phyloP scores from a whole-genome alignment of 164 flowering plant species.

The Santalum album region DNA sequence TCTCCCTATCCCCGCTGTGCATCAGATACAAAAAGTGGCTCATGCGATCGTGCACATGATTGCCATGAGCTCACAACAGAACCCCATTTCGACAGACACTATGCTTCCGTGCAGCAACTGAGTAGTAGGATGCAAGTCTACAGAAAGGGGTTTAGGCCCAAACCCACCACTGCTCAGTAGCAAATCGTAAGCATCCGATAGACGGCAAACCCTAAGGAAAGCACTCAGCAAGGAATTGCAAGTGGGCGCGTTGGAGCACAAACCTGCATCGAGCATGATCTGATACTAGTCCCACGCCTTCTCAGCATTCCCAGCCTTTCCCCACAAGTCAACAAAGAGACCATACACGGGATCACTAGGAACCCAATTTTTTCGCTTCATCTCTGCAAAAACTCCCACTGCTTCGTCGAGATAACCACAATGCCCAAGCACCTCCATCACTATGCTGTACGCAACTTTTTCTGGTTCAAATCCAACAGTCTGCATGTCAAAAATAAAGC shows the following conservation, averaged over 20 bases:
- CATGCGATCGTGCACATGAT: slow-evolving; percentile 70
- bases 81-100: slow-evolving; percentile 49
- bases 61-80: slow-evolving; percentile 73
- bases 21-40: slow-evolving; percentile 66
- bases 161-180: slow-evolving; percentile 58
- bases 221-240: slow-evolving; percentile 93
- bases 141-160: slow-evolving; percentile 69
- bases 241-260: slow-evolving; percentile 87
- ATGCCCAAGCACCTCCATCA: slow-evolving; percentile 98
- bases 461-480: slow-evolving; percentile 85
- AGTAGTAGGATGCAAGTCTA: slow-evolving; percentile 91
- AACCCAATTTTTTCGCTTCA: slow-evolving; percentile 65
- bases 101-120: slow-evolving; percentile 82
- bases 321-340: slow-evolving; percentile 93
- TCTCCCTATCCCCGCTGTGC: slow-evolving; percentile 89
- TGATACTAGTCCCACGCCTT: slow-evolving; percentile 87
- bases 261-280: slow-evolving; percentile 78
- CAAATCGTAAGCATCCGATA: slow-evolving; percentile 66
- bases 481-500: slow-evolving; percentile 83
- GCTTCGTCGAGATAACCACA: slow-evolving; percentile 91
- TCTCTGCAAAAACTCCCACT: slow-evolving; percentile 70
- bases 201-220: slow-evolving; percentile 60
- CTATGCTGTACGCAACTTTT: slow-evolving; percentile 87
- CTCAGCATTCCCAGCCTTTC: slow-evolving; percentile 74
- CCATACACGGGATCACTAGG: slow-evolving; percentile 98